These are phyloP conservation scores for Botrytis cinerea DNA, from an alignment of 2,329 filamentous ascomycete species.

Conservation along the genomic window DNA sequence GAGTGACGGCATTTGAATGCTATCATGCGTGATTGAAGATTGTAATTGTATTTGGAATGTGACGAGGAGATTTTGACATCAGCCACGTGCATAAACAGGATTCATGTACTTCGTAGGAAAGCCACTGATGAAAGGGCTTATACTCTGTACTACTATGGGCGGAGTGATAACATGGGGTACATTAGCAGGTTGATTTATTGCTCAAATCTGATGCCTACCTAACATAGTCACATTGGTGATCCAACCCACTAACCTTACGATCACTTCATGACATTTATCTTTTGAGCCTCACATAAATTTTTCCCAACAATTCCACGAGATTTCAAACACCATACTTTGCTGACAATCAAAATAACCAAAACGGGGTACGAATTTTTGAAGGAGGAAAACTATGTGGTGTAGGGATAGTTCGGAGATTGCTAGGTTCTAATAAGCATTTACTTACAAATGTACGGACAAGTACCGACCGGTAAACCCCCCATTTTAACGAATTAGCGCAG, in stretches of 20 bases:
- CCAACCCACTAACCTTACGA: not conserved
- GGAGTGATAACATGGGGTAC: not conserved
- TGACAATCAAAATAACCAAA: not conserved
- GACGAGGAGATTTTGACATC: not conserved
- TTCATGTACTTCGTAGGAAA: not conserved
- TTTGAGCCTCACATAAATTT: accelerated
- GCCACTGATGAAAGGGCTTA: not conserved
- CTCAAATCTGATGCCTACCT: not conserved
- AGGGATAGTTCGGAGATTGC: not conserved
- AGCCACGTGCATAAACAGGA: not conserved
- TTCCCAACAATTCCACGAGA: not conserved
- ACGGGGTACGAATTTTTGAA: not conserved
- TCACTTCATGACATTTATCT: not conserved
- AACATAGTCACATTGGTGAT: not conserved
- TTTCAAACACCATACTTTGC: not conserved
- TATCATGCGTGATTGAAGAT: not conserved
- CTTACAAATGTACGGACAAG: not conserved
- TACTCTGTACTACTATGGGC: not conserved
- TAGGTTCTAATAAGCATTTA: not conserved
- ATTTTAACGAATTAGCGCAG: not conserved
- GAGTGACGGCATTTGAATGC: not conserved
- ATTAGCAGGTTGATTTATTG: not conserved
- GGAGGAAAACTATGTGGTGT: not conserved
- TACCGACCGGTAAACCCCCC: not conserved
- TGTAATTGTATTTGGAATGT: not conserved